These are phyloP conservation scores for Argentina anserina DNA, from an alignment of 306 rosid genomes.

Conservation along the genomic window DNA sequence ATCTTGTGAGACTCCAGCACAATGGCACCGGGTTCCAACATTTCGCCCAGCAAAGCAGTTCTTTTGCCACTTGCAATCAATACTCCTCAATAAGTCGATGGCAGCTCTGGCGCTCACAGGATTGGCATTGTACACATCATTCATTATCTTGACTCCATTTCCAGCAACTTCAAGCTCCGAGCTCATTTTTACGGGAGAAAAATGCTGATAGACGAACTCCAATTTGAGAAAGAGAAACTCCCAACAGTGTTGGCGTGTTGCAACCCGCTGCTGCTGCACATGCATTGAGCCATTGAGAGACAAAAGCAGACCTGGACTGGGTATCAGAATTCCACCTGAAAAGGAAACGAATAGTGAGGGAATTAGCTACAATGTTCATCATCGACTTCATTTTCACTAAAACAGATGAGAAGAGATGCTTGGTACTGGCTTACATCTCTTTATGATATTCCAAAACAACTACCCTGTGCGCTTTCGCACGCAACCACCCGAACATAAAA, in stretches of 20 bases:
- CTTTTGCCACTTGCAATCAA: constrained; percentile 23
- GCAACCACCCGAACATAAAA: constrained; percentile 33
- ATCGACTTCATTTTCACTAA: not conserved
- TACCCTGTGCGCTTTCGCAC: too few relatives aligned
- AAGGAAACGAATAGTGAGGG: not conserved
- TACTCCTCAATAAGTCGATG: constrained; percentile 18
- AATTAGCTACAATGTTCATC: not conserved
- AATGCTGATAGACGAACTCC: constrained; percentile 20
- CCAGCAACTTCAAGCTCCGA: constrained; percentile 17
- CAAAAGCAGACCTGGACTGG: constrained; percentile 32
- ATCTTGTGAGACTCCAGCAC: constrained; percentile 25
- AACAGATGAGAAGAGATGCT: not conserved
- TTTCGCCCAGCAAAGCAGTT: constrained; percentile 32
- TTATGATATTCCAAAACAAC: constrained; percentile 21
- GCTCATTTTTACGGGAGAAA: constrained; percentile 27
- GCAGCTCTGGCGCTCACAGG: constrained; percentile 29
- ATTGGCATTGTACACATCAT: constrained; percentile 31
- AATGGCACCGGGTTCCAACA: constrained; percentile 28
- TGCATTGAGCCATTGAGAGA: constrained; percentile 26
- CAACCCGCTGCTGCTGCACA: constrained; percentile 39
- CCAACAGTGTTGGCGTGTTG: constrained; percentile 27
- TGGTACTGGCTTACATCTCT: constrained; percentile 23
- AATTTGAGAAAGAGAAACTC: constrained; percentile 23
- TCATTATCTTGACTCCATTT: constrained; percentile 26
- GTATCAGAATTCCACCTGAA: constrained; percentile 24